phyloP scores from a whole-genome alignment of 1,284 basidiomycete species.

The Pseudozyma sp. region DNA sequence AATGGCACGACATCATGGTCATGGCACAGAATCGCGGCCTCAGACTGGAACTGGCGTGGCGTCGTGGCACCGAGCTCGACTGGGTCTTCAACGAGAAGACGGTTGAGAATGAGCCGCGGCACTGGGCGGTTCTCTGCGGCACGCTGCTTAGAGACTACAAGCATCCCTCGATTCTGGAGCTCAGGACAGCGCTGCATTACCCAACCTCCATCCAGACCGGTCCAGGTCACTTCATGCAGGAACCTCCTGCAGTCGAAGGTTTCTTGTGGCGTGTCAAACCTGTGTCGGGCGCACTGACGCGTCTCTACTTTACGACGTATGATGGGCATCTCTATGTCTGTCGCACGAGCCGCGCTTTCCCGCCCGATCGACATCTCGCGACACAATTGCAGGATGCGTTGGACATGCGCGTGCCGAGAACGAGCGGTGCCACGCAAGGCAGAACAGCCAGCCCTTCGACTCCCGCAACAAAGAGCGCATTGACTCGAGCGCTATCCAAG shows the following conservation, averaged over 20 bases:
- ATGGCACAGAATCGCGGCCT: constrained; percentile 74
- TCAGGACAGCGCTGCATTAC: constrained; percentile 78
- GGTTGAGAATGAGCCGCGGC: constrained; percentile 75
- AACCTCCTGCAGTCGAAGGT: constrained; percentile 83
- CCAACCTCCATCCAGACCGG: constrained; percentile 74
- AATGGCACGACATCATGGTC: constrained; percentile 77
- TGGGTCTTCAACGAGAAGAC: constrained; percentile 82
- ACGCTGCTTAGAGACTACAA: constrained; percentile 75
- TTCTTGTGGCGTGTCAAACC: constrained; percentile 78
- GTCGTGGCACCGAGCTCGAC: constrained; percentile 77
- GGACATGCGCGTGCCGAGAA: constrained; percentile 38
- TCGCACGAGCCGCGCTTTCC: constrained; percentile 74
- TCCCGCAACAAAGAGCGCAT: constrained; percentile 14
- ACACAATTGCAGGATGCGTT: constrained; percentile 67
- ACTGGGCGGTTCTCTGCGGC: constrained; percentile 80
- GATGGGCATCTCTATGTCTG: constrained; percentile 79
- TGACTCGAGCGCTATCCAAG: constrained; percentile 40
- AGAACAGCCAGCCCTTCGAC: constrained; percentile 9
- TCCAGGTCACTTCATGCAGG: constrained; percentile 74
- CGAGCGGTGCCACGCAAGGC: constrained; percentile 26
- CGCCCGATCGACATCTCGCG: constrained; percentile 76
- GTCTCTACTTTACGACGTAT: constrained; percentile 79
- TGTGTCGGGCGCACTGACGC: constrained; percentile 75
- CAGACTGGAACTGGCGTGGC: constrained; percentile 81
- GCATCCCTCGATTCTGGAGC: constrained; percentile 75